Base-by-base conservation (phyloP, 495 filamentous ascomycete species). In the Neurospora tetrasperma region DNA sequence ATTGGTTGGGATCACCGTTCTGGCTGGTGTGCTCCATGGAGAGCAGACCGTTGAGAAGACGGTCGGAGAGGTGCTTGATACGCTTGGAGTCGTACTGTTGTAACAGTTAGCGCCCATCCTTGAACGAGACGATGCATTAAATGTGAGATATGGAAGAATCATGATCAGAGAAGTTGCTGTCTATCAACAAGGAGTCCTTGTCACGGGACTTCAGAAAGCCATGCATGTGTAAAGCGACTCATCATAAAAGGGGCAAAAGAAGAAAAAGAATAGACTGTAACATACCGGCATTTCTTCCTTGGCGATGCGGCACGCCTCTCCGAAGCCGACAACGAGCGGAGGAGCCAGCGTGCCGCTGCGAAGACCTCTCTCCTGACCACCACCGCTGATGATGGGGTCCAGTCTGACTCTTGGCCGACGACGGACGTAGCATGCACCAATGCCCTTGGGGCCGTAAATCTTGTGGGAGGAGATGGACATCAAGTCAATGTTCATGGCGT, bases 401-500 rank as follows among this genome's bases (percentile, higher is more conserved):
- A 99, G 85, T 81, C 96, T 92, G 70, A 99, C 96, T 79, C 93
- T 89, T 11, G 96, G 96, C 62, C 96, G 87, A 80, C 96, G 88
- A 74, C 96, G 90, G 35, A 99, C 93, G 77, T 93, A 99, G 83
- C 96, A 98, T 42, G 96, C 96, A 72, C 96, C 96, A 42, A 99
- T 93, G 48, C 96, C 96, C 85, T 96, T 99, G 69, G 96, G 96
- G 46, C 96, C 96, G 81, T 99, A 99, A 73, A 99, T 96, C 85
- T 99, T 99, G 84, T 99, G 96, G 69, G 91, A 94, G n/a, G 96
- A 98, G 62, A 99, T 97, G 12, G 94, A 97, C 96, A 98, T 97
- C 77, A 99, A 84, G 80, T 99, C 96, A 71, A 98, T 90, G 80
- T 97, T 95, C 92, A 95, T 91, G 82, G 94, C 92, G 82, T 98